Evolutionary conservation across 2,329 filamentous ascomycete genomes (phyloP), one percentile per base, ranked within the genome.

Genomic region (Paracoccidioides brasiliensis): DNA sequence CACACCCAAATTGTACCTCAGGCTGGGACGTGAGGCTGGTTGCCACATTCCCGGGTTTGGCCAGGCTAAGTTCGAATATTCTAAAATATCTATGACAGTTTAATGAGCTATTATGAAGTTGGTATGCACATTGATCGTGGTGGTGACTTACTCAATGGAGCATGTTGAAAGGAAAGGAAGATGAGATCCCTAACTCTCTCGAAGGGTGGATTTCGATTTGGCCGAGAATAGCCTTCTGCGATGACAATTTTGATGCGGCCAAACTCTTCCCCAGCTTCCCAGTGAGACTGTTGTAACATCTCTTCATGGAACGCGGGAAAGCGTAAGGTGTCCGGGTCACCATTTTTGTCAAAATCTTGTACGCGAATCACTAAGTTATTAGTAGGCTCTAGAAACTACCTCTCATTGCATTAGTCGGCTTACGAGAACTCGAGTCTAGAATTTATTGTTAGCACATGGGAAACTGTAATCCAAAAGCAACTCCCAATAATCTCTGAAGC

Each of bases 151-250:
- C 88, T 78, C 55, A 86, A 71, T 0, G 89, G 88, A 38, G 86
- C 89, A 73, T 93, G 87, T 64, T 93, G 87, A 63, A 94, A 95
- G 0, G 88, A 84, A 69, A 95, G 93, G 12, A 80, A 80, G 30
- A 90, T 80, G 46, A 89, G 70, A 63, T 90, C 88, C 64, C 84
- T 86, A 59, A 86, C 74, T 43, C 82, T 75, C 62, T 88, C 82
- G 60, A 86, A 81, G 0, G 81, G 79, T 4, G 68, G 71, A 6
- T 61, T 65, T 35, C 71, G 70, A 60, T 69, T 64, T 7, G 69
- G 70, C 41, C 81, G 74, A 8, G 78, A 74, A 56, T 89, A 82
- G 0, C 86, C 84, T 65, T 91, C 88, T 50, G 85, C 83, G 56
- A 95, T 79, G 54, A 90, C 69, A 32, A 94, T 69, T 66, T 85